Base-by-base conservation (phyloP, 2,329 filamentous ascomycete species). In the Alternaria incomplexa region DNA sequence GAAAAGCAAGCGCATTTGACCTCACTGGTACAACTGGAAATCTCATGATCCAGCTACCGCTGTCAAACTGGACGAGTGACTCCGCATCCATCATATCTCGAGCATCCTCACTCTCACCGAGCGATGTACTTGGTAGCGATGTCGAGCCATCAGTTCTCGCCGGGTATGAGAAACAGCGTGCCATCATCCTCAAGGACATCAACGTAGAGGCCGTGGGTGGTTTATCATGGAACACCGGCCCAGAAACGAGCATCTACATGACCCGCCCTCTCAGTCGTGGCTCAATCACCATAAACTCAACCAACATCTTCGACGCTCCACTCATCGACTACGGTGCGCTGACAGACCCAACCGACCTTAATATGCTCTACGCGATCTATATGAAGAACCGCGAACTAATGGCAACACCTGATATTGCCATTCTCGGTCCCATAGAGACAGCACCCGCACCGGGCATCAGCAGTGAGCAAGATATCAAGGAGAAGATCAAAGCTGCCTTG, bases 261-360 rank as follows among this genome's bases (percentile, higher is more conserved):
- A 71, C 76, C 8, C 73, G 76, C 30, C 79, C 79, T 3, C 70
- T 80, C 36, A 74, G 69, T 23, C 76, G 78, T 36, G 79, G 79
- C 10, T 73, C 73, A n/a, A 71, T 80, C 44, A 71, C 61, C 13
- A 70, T 78, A 53, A 73, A 75, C 58, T 74, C 75, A 10, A 67
- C 72, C 10, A 67, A 73, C 52, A 71, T 75, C 9, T 50, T 67
- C 9, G 62, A 54, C 9, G 61, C 65, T 4, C 77, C 76, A 2
- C 58, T 75, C 8, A 63, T 77, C 56, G 70, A 79, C 51, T 79
- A 72, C 64, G 69, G 65, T 30, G 73, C 76, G 20, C 70, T 53
- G 9, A 59, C 67, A 7, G 73, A 79, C 63, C 73, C 74, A 2
- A 65, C 70, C 13, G 80, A 81, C 61, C 56, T 74, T 20, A 66